Base-by-base conservation (phyloP, 2,329 filamentous ascomycete genomes). In the Ramularia endophylla region DNA sequence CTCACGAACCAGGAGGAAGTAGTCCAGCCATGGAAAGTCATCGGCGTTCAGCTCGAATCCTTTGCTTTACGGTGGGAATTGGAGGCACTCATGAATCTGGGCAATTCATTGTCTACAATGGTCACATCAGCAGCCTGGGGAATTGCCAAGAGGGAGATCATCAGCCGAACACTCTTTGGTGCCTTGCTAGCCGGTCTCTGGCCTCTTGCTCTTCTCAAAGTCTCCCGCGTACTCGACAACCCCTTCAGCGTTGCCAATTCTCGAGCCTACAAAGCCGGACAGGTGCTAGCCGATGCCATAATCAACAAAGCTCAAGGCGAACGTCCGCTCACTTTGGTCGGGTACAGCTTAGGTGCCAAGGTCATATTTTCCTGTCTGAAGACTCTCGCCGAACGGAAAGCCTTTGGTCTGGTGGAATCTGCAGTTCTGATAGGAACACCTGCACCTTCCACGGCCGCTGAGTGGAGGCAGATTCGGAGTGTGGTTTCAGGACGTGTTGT, bases 61-160 rank as follows among this genome's bases (percentile, higher is more conserved):
- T 95, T 95, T 57, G 83, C 82, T 2, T 69, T 97, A 17, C 77
- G 85, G 36, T 97, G 85, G 80, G 92, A 97, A 62, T 72, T 85
- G 4, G 79, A 87, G 33, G 75, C 85, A 1, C 69, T 97, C 20
- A 71, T 81, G 52, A 88, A 85, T 29, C 73, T 97, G 3, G 89
- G 88, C 1, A 80, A 75, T 51, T 80, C 86, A 1, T 78, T 97
- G 47, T 81, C 85, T 44, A 83, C 80, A 1, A 77, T 95, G 50
- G 75, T 90, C 36, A 85, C 80, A 50, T 89, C 80, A 58, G 79
- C 79, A 31, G 87, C 88, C n/a, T 97, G 88, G 86, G 72, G 70
- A 27, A 72, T 77, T 44, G 85, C 87, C 2, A 85, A 85, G 55
- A 68, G 73, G 8, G 82, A 94, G 60, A 81, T 94, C 43, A 74